Conservation (phyloP, 1,284 basidiomycete genomes). For the Calocybe gambosa region DNA sequence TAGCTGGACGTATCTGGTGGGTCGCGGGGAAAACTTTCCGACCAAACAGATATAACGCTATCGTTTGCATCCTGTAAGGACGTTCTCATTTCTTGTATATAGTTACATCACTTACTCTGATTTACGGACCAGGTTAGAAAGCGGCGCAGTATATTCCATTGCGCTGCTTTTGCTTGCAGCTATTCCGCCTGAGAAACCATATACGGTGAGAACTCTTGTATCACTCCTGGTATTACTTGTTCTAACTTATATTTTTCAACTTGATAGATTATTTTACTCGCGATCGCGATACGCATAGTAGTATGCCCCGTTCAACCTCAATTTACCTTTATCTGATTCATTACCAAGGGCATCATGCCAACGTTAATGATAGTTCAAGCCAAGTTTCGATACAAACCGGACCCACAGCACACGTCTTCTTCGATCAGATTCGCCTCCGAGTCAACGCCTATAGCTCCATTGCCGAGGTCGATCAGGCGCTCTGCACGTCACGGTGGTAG, state of each 20-base stretch:
- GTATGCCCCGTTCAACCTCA: not conserved
- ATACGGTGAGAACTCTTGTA: not conserved
- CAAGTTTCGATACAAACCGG: constrained; percentile 1
- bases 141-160: constrained; percentile 14
- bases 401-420: no score
- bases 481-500: no score
- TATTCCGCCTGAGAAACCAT: not conserved
- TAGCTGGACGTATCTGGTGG: constrained; percentile 26
- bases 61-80: constrained; percentile 19
- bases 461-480: no score
- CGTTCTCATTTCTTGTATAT: not conserved
- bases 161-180: constrained; percentile 4
- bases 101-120: not conserved
- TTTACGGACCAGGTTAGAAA: constrained; percentile 9
- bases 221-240: not conserved
- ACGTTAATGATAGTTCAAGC: constrained; percentile 18
- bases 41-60: constrained; percentile 20
- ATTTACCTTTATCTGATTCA: not conserved
- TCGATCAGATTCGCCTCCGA: no score
- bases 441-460: no score
- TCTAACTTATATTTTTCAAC: not conserved
- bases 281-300: constrained; percentile 8
- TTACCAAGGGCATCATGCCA: constrained; percentile 16
- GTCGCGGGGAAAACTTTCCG: no score
- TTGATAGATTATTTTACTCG: constrained; percentile 1